These are phyloP conservation scores for Dorcoceras hygrometricum DNA, from an alignment of 257 asterid species.

Conservation along the genomic window DNA sequence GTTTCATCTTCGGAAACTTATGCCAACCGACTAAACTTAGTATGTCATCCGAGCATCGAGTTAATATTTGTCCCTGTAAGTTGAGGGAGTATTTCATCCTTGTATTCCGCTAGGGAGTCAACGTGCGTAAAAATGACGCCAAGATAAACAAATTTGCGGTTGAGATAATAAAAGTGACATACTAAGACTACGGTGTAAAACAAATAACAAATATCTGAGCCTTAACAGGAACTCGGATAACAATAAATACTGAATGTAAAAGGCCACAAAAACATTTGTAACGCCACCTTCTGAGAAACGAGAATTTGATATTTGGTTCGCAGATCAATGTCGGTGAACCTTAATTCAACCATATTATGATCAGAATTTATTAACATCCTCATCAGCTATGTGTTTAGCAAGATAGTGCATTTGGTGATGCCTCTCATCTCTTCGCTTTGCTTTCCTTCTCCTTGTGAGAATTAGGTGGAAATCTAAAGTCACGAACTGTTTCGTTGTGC, in stretches of 20 bases:
- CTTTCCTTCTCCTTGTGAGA: constrained; percentile 87
- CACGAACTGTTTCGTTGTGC: constrained; percentile 92
- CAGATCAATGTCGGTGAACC: neutral
- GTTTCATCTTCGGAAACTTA: neutral
- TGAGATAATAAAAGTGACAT: neutral
- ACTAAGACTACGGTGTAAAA: neutral
- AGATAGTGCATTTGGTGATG: constrained; percentile 65
- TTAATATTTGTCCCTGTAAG: neutral
- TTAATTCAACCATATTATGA: constrained; percentile 1
- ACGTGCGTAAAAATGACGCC: neutral
- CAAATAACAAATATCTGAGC: neutral
- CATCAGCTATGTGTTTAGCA: constrained; percentile 93
- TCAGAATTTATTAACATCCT: constrained; percentile 82
- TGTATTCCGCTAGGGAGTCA: neutral
- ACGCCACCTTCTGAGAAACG: neutral
- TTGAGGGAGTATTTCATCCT: neutral
- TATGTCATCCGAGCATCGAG: neutral
- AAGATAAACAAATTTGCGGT: neutral
- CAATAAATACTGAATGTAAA: constrained; percentile 3
- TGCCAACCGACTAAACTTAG: neutral
- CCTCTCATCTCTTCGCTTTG: constrained; percentile 92
- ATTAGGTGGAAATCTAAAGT: constrained; percentile 82
- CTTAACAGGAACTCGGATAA: constrained; percentile 20
- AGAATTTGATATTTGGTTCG: neutral
- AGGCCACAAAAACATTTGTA: neutral